Evolutionary conservation across 2,329 filamentous ascomycete genomes (phyloP), one percentile per base, ranked within the genome.

Genomic region (Sclerotinia glacialis): DNA sequence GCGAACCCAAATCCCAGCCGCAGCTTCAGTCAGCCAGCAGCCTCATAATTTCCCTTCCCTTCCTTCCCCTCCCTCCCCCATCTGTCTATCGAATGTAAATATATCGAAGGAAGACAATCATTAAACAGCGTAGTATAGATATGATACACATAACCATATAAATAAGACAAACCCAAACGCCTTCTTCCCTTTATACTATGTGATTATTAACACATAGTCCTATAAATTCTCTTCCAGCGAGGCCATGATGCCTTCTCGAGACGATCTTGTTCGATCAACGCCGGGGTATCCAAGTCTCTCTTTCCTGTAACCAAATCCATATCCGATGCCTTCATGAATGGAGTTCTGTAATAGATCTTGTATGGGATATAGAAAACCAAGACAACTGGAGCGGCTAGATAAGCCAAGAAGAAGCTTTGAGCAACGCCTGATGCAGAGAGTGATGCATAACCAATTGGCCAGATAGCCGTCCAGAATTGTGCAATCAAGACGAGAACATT

Each of bases 301-400:
- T 58, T 67, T 31, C 72, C 73, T n/a, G 70, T 71, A 31, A 63
- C 44, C 42, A 75, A 50, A 69, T 75, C 73, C 49, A 75, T 74
- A 34, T 68, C 58, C 16, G 18, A 7, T 8, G 34, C 40, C 18
- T 67, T 52, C 68, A 69, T 70, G 50, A 72, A 69, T 6, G 68
- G 69, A 1, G 85, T 83, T 68, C 79, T 74, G 21, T 76, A 75
- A 53, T 74, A 84, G 53, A 89, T 2, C 78, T 92, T 92, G 81
- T 89, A 91, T 16, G 79, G 80, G 12, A 92, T 65, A 72, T 89
- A 91, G 67, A 85, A 81, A 0, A 73, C 34, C 21, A 87, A 67
- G 31, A 86, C 81, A 16, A 88, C 78, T 0, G 83, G 83, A 0
- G 80, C 79, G 6, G 85, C 85, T 5, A 88, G 78, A 73, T 86